A percentile compares a stretch with the other conserved stretches of the same genome.
Evolutionary conservation across 345 rosid genomes (phyloP).

Genomic region (Anastatica hierochuntica): DNA sequence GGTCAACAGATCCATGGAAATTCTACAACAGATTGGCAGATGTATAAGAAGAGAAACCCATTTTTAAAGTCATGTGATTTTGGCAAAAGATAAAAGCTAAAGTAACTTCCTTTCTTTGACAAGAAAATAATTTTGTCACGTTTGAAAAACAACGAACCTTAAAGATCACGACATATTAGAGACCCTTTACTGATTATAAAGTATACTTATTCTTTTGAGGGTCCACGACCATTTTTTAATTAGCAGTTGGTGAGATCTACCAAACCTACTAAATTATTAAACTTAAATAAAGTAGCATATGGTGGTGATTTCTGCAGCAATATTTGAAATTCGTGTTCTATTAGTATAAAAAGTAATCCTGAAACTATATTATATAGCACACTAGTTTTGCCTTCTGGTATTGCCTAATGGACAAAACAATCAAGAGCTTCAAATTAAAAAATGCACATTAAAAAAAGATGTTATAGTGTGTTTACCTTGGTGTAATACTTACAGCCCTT

Average conservation of each 20-base stretch:
- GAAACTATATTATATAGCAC: neutral
- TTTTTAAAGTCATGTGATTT: neutral
- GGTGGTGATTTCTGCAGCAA: constrained; percentile 6
- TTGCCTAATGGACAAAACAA: constrained; percentile 16
- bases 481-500: constrained; percentile 47
- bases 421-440: neutral
- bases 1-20: constrained; percentile 72
- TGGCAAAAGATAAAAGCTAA: neutral
- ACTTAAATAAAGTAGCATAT: constrained; percentile 5
- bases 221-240: constrained; percentile 10
- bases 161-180: constrained; percentile 13
- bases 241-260: constrained; percentile 27
- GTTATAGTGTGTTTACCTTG: constrained; percentile 13
- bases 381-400: constrained; percentile 20
- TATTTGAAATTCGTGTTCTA: neutral
- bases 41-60: neutral
- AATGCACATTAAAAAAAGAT: neutral
- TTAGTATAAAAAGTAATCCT: constrained; percentile 6
- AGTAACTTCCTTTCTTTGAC: neutral
- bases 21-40: constrained; percentile 30
- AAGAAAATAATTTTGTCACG: neutral
- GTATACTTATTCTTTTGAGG: neutral
- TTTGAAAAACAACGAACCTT: constrained; percentile 8
- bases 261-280: constrained; percentile 12
- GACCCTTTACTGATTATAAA: neutral